Base-by-base conservation (phyloP, 2,329 filamentous ascomycete genomes). In the Lojkania enalia region DNA sequence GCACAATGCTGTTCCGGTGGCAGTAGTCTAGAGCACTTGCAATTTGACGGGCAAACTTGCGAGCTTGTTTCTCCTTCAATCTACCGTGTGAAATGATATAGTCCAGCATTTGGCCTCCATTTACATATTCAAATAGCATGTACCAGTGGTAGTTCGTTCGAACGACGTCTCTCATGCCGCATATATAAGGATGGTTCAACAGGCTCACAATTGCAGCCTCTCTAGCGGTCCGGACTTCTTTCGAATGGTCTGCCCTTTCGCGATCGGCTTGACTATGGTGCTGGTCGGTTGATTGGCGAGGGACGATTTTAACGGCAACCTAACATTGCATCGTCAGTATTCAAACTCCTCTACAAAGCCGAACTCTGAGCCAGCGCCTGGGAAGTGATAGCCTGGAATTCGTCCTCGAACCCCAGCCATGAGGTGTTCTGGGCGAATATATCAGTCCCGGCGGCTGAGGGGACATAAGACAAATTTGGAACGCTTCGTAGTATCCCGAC, bases 51-150 rank as follows among this genome's bases (percentile, higher is more conserved):
- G 90, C 95, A 70, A 99, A 99, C 70, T 97, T 97, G 62, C 94
- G 85, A 6, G 94, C 94, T 72, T 96, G 92, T 73, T 97, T 97
- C 75, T 99, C 94, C 77, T 97, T 97, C 52, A 99, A 77, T 63
- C 95, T 88, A 46, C 92, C 94, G 64, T 99, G 94, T 3, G 91
- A 96, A 66, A 99, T 99, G 70, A 99, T 99, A 73, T 97, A 99
- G 75, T 99, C 94, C 50, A 99, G 84, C 94, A 99, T 97, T 74
- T 99, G 94, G 14, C 94, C 94, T 36, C 94, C 94, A 66, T 99
- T 96, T 71, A 99, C 94, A 70, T 94, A 96, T 74, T 99, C 94
- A 66, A 96, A 99, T 39, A 99, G 84, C 94, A 99, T 99, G 73
- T 99, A 99, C 94, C 94, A 99, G 72, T 99, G 94, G 69, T 96